phyloP scores from a whole-genome alignment of 768 basidiomycete species.

The Tricholomella constricta region DNA sequence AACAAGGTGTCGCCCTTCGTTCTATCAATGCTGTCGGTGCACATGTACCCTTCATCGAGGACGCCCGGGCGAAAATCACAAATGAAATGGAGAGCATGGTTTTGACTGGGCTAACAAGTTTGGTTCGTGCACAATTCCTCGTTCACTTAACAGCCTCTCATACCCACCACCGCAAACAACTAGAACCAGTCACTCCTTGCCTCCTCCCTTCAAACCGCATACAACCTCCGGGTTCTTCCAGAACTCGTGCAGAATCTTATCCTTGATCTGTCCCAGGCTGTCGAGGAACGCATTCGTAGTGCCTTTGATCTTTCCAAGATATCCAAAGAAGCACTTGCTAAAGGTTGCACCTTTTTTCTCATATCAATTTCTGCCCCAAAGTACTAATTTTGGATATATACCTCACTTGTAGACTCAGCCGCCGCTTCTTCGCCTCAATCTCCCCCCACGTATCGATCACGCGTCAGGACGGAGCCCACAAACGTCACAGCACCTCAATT shows the following conservation, averaged over 20 bases:
- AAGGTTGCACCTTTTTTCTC: slow-evolving; percentile 51
- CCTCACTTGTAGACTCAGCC: slow-evolving; percentile 17
- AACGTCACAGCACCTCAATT: slow-evolving; percentile 86
- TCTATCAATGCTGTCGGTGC: slow-evolving; percentile 71
- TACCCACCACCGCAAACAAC: slow-evolving; percentile 5
- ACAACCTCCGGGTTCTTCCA: slow-evolving; percentile 86
- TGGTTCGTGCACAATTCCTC: slow-evolving; percentile 52
- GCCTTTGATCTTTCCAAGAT: slow-evolving; percentile 89
- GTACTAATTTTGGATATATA: neutral
- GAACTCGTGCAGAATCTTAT: slow-evolving; percentile 80
- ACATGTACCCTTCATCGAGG: slow-evolving; percentile 72
- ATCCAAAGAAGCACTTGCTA: slow-evolving; percentile 80
- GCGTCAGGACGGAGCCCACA: slow-evolving; percentile 89
- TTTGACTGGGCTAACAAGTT: slow-evolving; percentile 68
- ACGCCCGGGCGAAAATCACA: slow-evolving; percentile 68
- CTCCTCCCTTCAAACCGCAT: slow-evolving; percentile 93
- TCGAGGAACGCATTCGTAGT: slow-evolving; percentile 76
- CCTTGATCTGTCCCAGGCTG: slow-evolving; percentile 76
- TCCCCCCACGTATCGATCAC: slow-evolving; percentile 75
- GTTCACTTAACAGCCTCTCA: neutral
- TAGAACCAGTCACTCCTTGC: slow-evolving; percentile 92
- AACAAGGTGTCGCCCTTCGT: slow-evolving; percentile 56
- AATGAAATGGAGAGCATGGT: slow-evolving; percentile 93
- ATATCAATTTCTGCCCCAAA: neutral
- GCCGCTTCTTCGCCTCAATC: slow-evolving; percentile 31